These are phyloP conservation scores for Pisolithus albus DNA, from an alignment of 768 basidiomycete species.

Conservation along the genomic window DNA sequence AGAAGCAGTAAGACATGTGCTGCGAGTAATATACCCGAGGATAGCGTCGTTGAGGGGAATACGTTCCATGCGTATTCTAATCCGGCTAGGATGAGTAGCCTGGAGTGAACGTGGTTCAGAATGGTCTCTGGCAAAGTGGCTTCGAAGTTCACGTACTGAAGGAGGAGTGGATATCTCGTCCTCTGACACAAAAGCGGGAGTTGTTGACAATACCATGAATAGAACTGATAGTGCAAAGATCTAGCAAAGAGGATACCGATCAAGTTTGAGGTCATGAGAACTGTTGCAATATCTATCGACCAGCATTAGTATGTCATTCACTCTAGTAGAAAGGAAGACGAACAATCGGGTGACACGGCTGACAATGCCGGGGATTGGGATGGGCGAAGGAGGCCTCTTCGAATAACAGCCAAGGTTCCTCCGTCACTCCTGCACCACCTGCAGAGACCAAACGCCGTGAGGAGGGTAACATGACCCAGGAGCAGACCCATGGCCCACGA, in stretches of 20 bases:
- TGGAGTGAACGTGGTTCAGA: conserved; percentile 24
- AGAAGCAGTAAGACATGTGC: conserved; percentile 47
- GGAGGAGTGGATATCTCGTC: conserved; percentile 51
- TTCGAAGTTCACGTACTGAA: conserved; percentile 47
- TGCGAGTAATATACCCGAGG: conserved; percentile 48
- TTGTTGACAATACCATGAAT: conserved; percentile 94
- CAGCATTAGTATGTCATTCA: conserved; percentile 11
- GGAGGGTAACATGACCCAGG: conserved; percentile 50
- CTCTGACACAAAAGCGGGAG: conserved; percentile 78
- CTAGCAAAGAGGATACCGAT: conserved; percentile 90
- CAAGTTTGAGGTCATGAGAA: conserved; percentile 86
- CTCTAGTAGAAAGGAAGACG: conserved; percentile 20
- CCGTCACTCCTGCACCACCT: conserved; percentile 77
- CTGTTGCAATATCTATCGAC: conserved; percentile 60
- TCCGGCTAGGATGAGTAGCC: conserved; percentile 48
- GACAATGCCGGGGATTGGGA: conserved; percentile 38
- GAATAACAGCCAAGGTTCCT: conserved; percentile 51
- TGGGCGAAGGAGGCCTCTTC: conserved; percentile 48
- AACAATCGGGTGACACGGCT: conserved; percentile 58
- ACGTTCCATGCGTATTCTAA: conserved; percentile 89
- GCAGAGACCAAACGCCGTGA: conserved; percentile 61
- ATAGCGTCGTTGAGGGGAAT: conserved; percentile 69
- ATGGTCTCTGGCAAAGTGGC: background rate
- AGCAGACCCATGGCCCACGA: conserved; percentile 59
- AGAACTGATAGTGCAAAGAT: conserved; percentile 97